A percentile compares a stretch with the other conserved stretches of the same genome.
phyloP scores from a whole-genome alignment of 129 eudicot genomes.

The Tagetes patula region DNA sequence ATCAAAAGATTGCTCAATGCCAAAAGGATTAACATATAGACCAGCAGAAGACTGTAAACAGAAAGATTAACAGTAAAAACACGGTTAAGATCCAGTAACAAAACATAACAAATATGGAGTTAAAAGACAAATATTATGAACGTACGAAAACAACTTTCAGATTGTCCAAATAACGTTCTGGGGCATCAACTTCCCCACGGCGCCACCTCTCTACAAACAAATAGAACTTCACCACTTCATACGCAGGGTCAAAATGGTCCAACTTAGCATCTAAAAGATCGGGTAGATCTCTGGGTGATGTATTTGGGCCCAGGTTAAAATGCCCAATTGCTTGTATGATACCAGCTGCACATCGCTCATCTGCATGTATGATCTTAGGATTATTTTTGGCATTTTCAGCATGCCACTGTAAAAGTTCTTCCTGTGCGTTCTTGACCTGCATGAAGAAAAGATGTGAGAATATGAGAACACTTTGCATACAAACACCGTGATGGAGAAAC shows the following conservation, averaged over 20 bases:
- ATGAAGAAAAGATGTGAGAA: slow-evolving; percentile 13
- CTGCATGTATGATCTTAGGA: slow-evolving; percentile 89
- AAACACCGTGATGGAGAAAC: neutral
- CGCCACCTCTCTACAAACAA: slow-evolving; percentile 88
- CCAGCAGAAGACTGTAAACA: slow-evolving; percentile 57
- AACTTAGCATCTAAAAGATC: slow-evolving; percentile 52
- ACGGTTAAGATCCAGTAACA: slow-evolving; percentile 9
- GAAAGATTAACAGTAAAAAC: slow-evolving; percentile 7
- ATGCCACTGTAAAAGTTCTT: slow-evolving; percentile 95
- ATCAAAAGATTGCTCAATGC: slow-evolving; percentile 56
- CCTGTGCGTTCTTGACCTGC: slow-evolving; percentile 97
- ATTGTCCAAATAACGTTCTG: slow-evolving; percentile 51
- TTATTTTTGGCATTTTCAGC: slow-evolving; percentile 81
- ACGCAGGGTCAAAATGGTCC: slow-evolving; percentile 77
- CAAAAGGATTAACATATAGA: slow-evolving; percentile 64
- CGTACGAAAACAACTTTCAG: slow-evolving; percentile 71
- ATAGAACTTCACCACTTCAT: slow-evolving; percentile 84
- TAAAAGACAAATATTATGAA: slow-evolving; percentile 6
- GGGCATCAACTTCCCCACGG: slow-evolving; percentile 65
- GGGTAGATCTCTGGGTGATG: slow-evolving; percentile 68
- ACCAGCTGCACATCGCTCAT: slow-evolving; percentile 92
- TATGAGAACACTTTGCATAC: neutral
- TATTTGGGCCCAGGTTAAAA: slow-evolving; percentile 73
- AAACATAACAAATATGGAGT: slow-evolving; percentile 10
- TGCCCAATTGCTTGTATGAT: slow-evolving; percentile 95